Base-by-base conservation (phyloP, 805 yeast species). In the Starmerella apicola region DNA sequence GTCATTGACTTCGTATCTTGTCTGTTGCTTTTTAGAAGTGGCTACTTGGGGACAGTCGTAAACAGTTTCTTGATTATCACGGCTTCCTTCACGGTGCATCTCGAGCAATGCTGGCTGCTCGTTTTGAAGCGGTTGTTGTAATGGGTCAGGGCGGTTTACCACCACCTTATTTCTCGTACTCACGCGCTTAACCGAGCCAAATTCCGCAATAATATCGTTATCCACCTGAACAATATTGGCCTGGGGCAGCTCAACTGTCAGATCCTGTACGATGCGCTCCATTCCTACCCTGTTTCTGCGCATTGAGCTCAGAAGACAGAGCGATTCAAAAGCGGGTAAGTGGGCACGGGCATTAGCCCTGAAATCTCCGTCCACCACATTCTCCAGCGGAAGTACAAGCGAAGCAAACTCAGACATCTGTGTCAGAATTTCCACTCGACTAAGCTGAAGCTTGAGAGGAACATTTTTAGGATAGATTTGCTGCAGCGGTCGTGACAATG, bases 161-260 rank as follows among this genome's bases (percentile, higher is more conserved):
- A 13, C 24, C 13, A 44, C 41, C 12, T 16, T 27, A 17, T 31
- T 41, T 17, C 34, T 37, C 10, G 12, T 13, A 20, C 13, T 16
- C 3, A 17, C 24, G 6, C 19, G 24, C 22, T 25, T 23, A 20
- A 24, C 9, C 4, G 7, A 20, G 3, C 13, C 31, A 21, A 43
- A 33, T 25, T 37, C 44, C 1, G 21, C n/a, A 15, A 40, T 15
- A 3, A 15, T 16, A 4, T 8, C 9, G 12, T 30, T 18, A 12
- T 27, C 29, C 4, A 26, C 61, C 20, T 68, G 64, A 13, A 73
- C 69, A n/a, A 76, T 57, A 32, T 68, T 72, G 41, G 80, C 59
- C 13, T 59, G 56, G 0, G 63, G 39, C 12, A 13, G 42, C 12
- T 67, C 69, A 5, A 64, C 59, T 0, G 66, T 59, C 20, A 76